Percentiles rank a stretch among this genome's conserved stretches.
Conservation (phyloP, 2,329 filamentous ascomycete genomes). For the Xenoacremonium recifei region DNA sequence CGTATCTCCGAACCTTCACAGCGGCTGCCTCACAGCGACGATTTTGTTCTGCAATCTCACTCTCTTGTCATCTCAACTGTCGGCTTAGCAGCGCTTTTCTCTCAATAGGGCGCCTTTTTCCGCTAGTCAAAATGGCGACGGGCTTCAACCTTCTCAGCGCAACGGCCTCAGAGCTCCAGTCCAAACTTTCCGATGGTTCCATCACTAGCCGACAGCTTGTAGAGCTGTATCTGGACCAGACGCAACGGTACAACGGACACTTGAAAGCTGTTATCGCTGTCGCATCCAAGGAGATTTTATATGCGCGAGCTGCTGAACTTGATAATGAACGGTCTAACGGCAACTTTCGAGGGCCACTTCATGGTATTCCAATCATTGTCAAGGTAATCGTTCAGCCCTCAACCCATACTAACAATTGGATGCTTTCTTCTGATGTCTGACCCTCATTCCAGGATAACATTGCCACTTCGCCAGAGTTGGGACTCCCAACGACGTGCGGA, state of each 20-base stretch:
- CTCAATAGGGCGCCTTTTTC: too few species aligned
- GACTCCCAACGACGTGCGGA: conserved; percentile 11
- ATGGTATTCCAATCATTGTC: conserved; percentile 17
- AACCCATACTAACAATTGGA: not conserved
- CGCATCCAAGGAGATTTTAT: conserved; percentile 2
- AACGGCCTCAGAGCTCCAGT: conserved; percentile 3
- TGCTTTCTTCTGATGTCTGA: not conserved
- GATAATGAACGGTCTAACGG: conserved; percentile 13
- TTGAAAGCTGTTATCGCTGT: conserved; percentile 13
- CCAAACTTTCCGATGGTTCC: not conserved
- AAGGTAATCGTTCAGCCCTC: conserved; percentile 5
- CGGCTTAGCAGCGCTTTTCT: too few species aligned
- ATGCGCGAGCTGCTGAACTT: conserved; percentile 3
- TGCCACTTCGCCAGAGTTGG: conserved; percentile 6
- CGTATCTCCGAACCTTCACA: too few species aligned
- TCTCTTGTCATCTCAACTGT: too few species aligned
- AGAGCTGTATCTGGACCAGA: conserved; percentile 10
- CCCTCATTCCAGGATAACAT: conserved; percentile 6
- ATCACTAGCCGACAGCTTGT: conserved; percentile 14
- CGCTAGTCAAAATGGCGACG: too few species aligned
- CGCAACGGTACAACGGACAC: conserved; percentile 6
- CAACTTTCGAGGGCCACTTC: conserved; percentile 9
- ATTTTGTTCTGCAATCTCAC: too few species aligned
- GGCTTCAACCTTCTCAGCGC: conserved; percentile 4
- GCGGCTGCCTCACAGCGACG: too few species aligned